A percentile compares a stretch with the other conserved stretches of the same genome.
Conservation (phyloP, 202 grass and related monocot genomes). For the Zoysia matrella region DNA sequence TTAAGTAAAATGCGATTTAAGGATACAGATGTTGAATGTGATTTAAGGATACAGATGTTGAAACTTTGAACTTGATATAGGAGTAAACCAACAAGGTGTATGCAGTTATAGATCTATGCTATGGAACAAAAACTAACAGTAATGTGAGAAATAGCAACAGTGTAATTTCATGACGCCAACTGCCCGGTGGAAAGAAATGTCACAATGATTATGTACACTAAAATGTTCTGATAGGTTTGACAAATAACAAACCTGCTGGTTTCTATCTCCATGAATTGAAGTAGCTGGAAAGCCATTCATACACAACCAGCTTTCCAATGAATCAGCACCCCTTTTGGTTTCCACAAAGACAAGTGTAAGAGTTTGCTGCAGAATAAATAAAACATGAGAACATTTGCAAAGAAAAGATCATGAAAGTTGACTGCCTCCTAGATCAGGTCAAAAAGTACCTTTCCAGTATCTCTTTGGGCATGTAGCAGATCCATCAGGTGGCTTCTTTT, state of each 20-base stretch:
- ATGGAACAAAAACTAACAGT: slow-evolving; percentile 8
- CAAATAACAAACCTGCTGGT: slow-evolving; percentile 67
- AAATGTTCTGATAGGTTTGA: slow-evolving; percentile 3
- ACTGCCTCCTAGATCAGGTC: neutral
- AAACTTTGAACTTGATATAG: neutral
- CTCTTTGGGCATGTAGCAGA: slow-evolving; percentile 83
- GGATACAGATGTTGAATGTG: no score
- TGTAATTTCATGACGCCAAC: slow-evolving; percentile 7
- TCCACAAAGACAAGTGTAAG: slow-evolving; percentile 85
- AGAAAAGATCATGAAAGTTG: neutral
- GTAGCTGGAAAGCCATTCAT: slow-evolving; percentile 83
- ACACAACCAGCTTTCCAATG: slow-evolving; percentile 72
- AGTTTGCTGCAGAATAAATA: slow-evolving; percentile 51
- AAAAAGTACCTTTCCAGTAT: slow-evolving; percentile 57
- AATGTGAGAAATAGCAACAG: slow-evolving; percentile 6
- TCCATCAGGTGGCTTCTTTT: slow-evolving; percentile 89
- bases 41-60: slow-evolving; percentile 9
- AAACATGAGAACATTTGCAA: slow-evolving; percentile 33
- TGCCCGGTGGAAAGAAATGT: neutral
- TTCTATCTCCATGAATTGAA: slow-evolving; percentile 89
- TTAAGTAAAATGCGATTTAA: neutral
- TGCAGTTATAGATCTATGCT: neutral
- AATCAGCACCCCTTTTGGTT: slow-evolving; percentile 84
- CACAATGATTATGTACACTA: neutral
- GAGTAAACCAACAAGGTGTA: slow-evolving; percentile 21